These are phyloP conservation scores for Vaccinium vitisidaea DNA, from an alignment of 148 eudicot species.

Conservation along the genomic window DNA sequence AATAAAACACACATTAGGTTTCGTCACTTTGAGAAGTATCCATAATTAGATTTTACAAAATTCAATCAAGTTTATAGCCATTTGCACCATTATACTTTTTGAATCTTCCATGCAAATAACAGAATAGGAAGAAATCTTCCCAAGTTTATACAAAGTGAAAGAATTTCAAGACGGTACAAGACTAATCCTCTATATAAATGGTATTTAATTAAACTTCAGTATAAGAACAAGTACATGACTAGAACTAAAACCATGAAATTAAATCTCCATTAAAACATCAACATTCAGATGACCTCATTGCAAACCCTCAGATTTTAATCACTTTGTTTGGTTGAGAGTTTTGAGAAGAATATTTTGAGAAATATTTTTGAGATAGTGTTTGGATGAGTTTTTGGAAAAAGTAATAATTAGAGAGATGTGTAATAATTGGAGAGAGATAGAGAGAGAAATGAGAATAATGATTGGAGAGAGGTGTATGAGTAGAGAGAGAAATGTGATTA, in stretches of 20 bases:
- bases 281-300: not conserved
- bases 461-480: no score
- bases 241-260: not conserved
- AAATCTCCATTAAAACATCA: not conserved
- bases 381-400: no score
- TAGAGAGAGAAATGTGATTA: no score
- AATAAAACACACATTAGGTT: not conserved
- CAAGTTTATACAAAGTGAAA: not conserved
- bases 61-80: not conserved
- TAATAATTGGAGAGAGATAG: no score
- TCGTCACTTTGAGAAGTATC: not conserved
- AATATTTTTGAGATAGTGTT: no score
- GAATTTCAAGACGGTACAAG: not conserved
- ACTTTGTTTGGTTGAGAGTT: no score
- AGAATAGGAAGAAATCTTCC: not conserved
- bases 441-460: no score
- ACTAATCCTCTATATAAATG: not conserved
- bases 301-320: not conserved
- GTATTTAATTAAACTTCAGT: not conserved
- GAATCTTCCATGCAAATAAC: not conserved
- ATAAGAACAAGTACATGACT: not conserved
- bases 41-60: not conserved
- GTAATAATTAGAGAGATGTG: no score
- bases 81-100: not conserved
- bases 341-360: no score